A percentile compares a stretch with the other conserved stretches of the same genome.
phyloP scores from a whole-genome alignment of 1,284 basidiomycete species.

The Rhizoctonia solani region DNA sequence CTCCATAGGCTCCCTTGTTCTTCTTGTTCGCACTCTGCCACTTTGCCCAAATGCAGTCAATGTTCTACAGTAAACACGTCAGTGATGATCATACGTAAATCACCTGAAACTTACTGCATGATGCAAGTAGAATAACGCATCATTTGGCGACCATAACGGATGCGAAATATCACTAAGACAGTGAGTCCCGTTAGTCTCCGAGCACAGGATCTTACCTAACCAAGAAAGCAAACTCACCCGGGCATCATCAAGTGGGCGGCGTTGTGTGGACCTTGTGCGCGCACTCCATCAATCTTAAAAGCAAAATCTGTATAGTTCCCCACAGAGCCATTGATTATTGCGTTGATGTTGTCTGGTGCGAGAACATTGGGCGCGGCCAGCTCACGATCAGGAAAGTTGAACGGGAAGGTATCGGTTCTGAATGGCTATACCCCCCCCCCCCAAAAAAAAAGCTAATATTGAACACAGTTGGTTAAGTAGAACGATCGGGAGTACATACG shows the following conservation, averaged over 20 bases:
- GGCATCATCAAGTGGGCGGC: conserved; percentile 24
- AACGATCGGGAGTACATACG: not conserved
- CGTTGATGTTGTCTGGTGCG: not conserved
- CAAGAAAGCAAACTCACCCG: not conserved
- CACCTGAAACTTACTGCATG: not conserved
- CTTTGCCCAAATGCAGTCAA: conserved; percentile 34
- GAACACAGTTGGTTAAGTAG: too few species aligned
- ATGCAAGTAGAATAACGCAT: conserved; percentile 3
- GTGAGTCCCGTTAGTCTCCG: not conserved
- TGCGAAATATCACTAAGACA: conserved; percentile 15
- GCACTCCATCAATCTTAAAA: conserved; percentile 15
- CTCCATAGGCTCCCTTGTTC: conserved; percentile 17
- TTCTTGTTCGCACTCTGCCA: conserved; percentile 11
- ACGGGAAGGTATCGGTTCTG: conserved; percentile 14
- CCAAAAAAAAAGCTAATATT: not conserved
- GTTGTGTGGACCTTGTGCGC: conserved; percentile 31
- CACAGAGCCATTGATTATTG: conserved; percentile 2
- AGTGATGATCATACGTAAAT: not conserved
- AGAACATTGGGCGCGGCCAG: not conserved
- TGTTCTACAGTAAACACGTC: not conserved
- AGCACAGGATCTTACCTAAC: too few species aligned
- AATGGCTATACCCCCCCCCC: conserved; percentile 17
- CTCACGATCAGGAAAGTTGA: conserved; percentile 2
- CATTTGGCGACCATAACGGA: conserved; percentile 31
- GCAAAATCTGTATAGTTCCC: conserved; percentile 32